Base-by-base conservation (phyloP, 2,329 filamentous ascomycete genomes). In the Ophidiomyces ophidiicola region DNA sequence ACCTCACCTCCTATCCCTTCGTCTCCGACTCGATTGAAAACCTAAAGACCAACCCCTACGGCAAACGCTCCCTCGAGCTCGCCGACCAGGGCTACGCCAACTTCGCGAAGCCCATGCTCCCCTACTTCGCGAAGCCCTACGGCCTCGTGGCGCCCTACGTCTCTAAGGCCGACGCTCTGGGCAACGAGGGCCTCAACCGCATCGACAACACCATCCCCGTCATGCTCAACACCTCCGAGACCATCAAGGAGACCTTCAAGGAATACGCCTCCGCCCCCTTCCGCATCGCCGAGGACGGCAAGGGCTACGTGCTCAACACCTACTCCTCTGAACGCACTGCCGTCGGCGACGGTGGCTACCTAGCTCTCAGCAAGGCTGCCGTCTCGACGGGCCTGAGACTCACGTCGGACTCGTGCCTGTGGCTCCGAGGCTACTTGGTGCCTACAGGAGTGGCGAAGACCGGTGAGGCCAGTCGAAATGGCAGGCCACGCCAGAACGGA, bases 61-160 rank as follows among this genome's bases (percentile, higher is more conserved):
- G 83, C 56, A 79, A 85, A 60, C 86, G 80, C 65, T 87, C 85
- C 30, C 67, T 94, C 57, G 71, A 81, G 52, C 64, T 90, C 46
- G 74, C 80, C 59, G 74, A 82, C 56, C 74, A 77, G 44, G 78
- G 79, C 53, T 93, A 87, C 69, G 68, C 76, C 56, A 77, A 73
- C 48, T 71, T 94, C 53, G 80, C 80, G 57, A 80, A 78, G 50
- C 84, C 86, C 14, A 64, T 94, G 47, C 64, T 88, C 40, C 82
- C 83, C 19, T 85, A 84, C 63, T 67, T 94, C 52, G 63, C 76
- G 52, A 82, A 74, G 51, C 86, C 87, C 24, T 88, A 85, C 67
- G 71, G 74, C 55, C 90, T 83, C 59, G 73, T 93, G 47, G 78
- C 78, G 37, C 87, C 88, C 1, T 94, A 94, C 63, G 73, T 93